A percentile compares a stretch with the other conserved stretches of the same genome.
Evolutionary conservation across 495 filamentous ascomycete genomes (phyloP).

Genomic region (Zalerion maritima): DNA sequence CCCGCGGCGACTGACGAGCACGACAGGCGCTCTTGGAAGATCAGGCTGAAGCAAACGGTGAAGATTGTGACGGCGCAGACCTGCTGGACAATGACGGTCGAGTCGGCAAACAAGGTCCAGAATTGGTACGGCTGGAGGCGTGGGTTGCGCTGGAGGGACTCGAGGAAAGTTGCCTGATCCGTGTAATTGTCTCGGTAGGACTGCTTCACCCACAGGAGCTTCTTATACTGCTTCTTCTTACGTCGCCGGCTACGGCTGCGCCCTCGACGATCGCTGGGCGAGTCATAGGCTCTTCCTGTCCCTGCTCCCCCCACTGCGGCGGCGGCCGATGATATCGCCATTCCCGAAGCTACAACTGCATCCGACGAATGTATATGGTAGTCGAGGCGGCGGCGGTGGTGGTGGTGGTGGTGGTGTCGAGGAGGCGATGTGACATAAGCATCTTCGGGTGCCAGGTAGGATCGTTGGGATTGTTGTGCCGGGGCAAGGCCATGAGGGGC

Average conservation of each 20-base stretch:
- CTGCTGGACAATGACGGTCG: slow-evolving; percentile 93
- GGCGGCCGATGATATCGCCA: slow-evolving; percentile 8
- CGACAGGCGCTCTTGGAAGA: slow-evolving; percentile 69
- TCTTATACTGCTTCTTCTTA: slow-evolving; percentile 69
- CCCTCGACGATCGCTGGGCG: slow-evolving; percentile 15
- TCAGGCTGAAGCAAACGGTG: slow-evolving; percentile 82
- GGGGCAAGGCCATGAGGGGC: slow-evolving; percentile 19
- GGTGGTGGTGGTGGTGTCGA: slow-evolving; percentile 35
- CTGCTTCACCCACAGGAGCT: slow-evolving; percentile 95
- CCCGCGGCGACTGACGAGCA: slow-evolving; percentile 77
- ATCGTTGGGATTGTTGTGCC: slow-evolving; percentile 26
- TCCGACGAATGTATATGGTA: too few relatives aligned
- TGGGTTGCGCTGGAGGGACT: slow-evolving; percentile 90
- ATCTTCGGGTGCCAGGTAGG: slow-evolving; percentile 68
- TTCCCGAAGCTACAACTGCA: slow-evolving; percentile 15
- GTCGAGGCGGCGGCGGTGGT: slow-evolving; percentile 19
- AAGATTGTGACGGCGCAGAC: slow-evolving; percentile 90
- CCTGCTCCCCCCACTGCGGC: slow-evolving; percentile 30
- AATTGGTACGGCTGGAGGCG: slow-evolving; percentile 92
- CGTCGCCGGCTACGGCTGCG: slow-evolving; percentile 39
- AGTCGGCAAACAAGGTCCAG: slow-evolving; percentile 90
- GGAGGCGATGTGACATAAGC: slow-evolving; percentile 51
- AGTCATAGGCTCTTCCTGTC: slow-evolving; percentile 19
- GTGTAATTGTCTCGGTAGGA: slow-evolving; percentile 98
- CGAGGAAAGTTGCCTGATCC: slow-evolving; percentile 87